Conservation (phyloP, 31 red algal species). For the Odonthalia washingtoniensis region DNA sequence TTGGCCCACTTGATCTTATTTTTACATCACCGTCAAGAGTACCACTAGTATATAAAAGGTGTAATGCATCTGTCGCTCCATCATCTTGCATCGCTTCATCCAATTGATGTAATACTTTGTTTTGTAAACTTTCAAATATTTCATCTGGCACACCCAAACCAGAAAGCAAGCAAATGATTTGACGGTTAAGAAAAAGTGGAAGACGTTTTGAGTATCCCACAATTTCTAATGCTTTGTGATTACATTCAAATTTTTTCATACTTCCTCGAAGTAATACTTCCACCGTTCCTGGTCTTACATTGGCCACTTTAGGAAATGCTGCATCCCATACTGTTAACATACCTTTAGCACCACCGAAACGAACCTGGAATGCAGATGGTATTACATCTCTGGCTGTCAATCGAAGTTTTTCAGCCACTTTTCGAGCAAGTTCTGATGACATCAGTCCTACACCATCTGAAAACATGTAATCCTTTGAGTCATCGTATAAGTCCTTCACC, state of each 20-base stretch:
- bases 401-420: constrained; percentile 40
- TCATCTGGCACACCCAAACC: constrained; percentile 46
- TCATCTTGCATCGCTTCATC: constrained; percentile 39
- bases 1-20: constrained; percentile 29
- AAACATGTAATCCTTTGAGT: constrained; percentile 30
- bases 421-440: constrained; percentile 25
- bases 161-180: constrained; percentile 54
- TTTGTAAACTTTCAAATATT: constrained; percentile 42
- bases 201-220: constrained; percentile 37
- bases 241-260: constrained; percentile 52
- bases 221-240: constrained; percentile 49
- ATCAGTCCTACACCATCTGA: constrained; percentile 62
- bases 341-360: constrained; percentile 60
- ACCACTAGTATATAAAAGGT: constrained; percentile 50
- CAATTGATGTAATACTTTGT: constrained; percentile 18
- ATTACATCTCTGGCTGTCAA: background rate
- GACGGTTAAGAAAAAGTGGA: constrained; percentile 56
- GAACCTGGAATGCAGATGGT: constrained; percentile 53
- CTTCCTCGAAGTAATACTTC: constrained; percentile 39
- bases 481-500: constrained; percentile 36
- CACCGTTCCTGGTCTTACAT: background rate
- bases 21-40: background rate
- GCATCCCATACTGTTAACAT: constrained; percentile 56
- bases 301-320: constrained; percentile 9
- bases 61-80: constrained; percentile 34